These are phyloP conservation scores for Zygoascus biomembranicola DNA, from an alignment of 805 yeast species.

Conservation along the genomic window DNA sequence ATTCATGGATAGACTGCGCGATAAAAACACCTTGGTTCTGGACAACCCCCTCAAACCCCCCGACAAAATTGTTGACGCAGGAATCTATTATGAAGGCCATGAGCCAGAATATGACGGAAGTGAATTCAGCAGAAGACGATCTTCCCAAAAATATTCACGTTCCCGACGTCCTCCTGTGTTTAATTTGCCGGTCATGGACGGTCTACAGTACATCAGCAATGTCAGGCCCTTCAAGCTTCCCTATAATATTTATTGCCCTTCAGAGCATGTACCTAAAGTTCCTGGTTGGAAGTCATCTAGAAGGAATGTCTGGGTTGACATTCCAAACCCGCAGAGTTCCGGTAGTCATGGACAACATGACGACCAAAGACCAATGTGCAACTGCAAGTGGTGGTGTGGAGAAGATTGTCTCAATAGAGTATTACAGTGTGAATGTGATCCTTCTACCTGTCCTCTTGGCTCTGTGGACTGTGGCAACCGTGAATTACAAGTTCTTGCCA, in stretches of 20 bases:
- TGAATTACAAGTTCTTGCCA: conserved; percentile 24
- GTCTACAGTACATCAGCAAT: conserved; percentile 8
- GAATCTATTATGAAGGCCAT: background rate
- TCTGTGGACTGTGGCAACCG: conserved; percentile 32
- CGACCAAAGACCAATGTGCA: conserved; percentile 15
- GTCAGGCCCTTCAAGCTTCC: conserved; percentile 27
- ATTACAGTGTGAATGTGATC: conserved; percentile 30
- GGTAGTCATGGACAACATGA: background rate
- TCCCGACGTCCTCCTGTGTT: conserved; percentile 3
- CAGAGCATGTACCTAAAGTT: conserved; percentile 18
- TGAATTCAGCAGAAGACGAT: background rate
- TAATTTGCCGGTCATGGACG: conserved; percentile 11
- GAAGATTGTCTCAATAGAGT: conserved; percentile 29
- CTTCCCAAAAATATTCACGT: background rate
- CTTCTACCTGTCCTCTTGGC: conserved; percentile 27
- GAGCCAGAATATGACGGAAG: background rate
- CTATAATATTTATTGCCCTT: conserved; percentile 30
- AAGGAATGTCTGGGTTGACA: conserved; percentile 18
- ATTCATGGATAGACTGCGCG: background rate
- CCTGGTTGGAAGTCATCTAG: conserved; percentile 25
- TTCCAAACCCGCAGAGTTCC: conserved; percentile 8
- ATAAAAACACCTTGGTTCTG: background rate
- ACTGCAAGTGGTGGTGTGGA: conserved; percentile 27
- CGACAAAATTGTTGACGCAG: background rate
- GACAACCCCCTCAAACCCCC: background rate